Percentiles rank a stretch among this genome's conserved stretches.
phyloP scores from a whole-genome alignment of 371 early-diverging fungal species.

The Saksenaea oblongispora region DNA sequence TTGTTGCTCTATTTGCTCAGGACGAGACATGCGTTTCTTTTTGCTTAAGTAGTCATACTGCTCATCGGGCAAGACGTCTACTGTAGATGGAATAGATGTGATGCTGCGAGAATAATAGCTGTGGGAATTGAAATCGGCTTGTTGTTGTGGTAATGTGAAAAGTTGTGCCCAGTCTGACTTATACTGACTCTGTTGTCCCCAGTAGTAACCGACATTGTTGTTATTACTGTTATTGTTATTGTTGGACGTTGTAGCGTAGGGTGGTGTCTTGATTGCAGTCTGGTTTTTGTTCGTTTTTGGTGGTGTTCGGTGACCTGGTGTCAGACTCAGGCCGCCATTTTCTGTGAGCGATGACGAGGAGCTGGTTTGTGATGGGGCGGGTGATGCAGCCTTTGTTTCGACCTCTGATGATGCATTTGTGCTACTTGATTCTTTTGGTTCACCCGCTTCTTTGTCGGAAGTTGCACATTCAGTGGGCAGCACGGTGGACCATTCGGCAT shows the following conservation, averaged over 20 bases:
- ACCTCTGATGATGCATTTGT: not conserved
- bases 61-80: not conserved
- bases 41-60: not conserved
- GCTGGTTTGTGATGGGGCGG: not conserved
- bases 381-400: not conserved
- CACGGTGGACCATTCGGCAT: not conserved
- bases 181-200: not conserved
- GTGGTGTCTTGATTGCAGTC: not conserved
- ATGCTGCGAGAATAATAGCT: conserved; percentile 2
- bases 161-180: conserved; percentile 2
- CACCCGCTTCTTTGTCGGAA: not conserved
- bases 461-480: not conserved
- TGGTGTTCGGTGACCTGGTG: not conserved
- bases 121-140: not conserved
- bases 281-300: not conserved
- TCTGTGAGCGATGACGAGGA: not conserved
- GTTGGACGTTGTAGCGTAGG: not conserved
- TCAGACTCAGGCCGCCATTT: not conserved
- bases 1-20: conserved; percentile 40
- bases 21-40: conserved; percentile 36
- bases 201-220: not conserved
- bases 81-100: not conserved
- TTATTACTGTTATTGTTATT: not conserved
- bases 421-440: not conserved
- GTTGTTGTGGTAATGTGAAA: not conserved